Percentiles rank a stretch among this genome's conserved stretches.
Evolutionary conservation across 129 eudicot genomes (phyloP).

Genomic region (Escallonia herrerae): DNA sequence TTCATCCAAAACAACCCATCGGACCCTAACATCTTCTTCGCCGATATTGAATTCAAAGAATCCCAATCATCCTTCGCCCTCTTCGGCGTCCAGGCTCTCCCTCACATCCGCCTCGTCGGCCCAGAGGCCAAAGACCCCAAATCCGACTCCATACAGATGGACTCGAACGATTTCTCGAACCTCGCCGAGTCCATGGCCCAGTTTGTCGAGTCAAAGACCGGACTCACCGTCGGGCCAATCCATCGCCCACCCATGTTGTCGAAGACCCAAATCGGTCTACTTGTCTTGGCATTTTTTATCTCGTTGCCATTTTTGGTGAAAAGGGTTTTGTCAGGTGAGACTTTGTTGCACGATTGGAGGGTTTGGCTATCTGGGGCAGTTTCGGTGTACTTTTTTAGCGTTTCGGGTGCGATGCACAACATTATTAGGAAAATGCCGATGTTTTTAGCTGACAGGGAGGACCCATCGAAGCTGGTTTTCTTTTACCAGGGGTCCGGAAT

Average conservation of each 20-base stretch:
- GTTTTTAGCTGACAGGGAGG: constrained; percentile 61
- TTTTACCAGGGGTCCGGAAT: constrained; percentile 92
- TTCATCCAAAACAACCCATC: constrained; percentile 34
- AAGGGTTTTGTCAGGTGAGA: constrained; percentile 55
- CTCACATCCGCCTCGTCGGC: constrained; percentile 68
- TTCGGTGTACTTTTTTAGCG: constrained; percentile 74
- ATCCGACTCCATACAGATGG: constrained; percentile 56
- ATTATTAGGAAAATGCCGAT: constrained; percentile 79
- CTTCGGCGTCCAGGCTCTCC: constrained; percentile 64
- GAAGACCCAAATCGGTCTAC: constrained; percentile 32
- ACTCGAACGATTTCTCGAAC: constrained; percentile 49
- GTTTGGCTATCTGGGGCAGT: constrained; percentile 59
- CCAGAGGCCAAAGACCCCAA: constrained; percentile 37
- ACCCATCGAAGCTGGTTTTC: constrained; percentile 62
- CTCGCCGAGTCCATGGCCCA: constrained; percentile 70
- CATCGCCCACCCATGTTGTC: constrained; percentile 69
- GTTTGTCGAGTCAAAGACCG: constrained; percentile 53
- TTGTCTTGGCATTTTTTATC: constrained; percentile 30
- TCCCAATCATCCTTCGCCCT: constrained; percentile 57
- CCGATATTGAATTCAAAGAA: constrained; percentile 63
- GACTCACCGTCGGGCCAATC: constrained; percentile 47
- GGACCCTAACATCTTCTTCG: constrained; percentile 51
- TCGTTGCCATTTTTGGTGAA: constrained; percentile 51
- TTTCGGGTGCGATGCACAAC: constrained; percentile 79
- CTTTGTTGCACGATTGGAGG: constrained; percentile 59